Evolutionary conservation across 192 early-diverging fungal genomes (phyloP).

Genomic region (Coemansia sp.): DNA sequence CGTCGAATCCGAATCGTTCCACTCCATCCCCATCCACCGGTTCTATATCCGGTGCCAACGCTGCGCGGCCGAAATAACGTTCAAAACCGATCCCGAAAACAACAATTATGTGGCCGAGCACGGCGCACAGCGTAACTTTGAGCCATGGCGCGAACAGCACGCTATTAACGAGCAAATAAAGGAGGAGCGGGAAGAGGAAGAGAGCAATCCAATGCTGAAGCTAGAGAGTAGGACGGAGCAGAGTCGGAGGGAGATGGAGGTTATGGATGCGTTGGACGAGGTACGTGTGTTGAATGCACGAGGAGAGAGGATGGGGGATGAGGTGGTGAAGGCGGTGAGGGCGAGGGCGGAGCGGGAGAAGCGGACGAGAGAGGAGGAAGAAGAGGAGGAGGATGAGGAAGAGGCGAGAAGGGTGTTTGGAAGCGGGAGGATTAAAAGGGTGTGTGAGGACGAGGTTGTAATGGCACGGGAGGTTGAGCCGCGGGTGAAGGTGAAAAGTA

Average conservation of each 20-base stretch:
- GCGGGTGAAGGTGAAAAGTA: neutral
- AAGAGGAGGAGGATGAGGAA: constrained; percentile 30
- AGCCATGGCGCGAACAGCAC: constrained; percentile 82
- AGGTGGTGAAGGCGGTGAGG: neutral
- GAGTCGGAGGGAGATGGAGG: constrained; percentile 96
- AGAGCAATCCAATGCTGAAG: constrained; percentile 91
- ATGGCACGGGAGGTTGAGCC: constrained; percentile 19
- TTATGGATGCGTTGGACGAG: constrained; percentile 95
- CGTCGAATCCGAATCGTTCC: constrained; percentile 56
- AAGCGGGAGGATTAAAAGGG: constrained; percentile 33
- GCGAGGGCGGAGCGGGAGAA: neutral
- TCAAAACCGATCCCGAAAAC: constrained; percentile 96
- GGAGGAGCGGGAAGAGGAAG: constrained; percentile 67
- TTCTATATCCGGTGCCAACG: constrained; percentile 88
- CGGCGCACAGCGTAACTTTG: constrained; percentile 92
- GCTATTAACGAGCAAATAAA: constrained; percentile 61
- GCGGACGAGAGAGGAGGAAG: neutral
- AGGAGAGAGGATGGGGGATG: constrained; percentile 66
- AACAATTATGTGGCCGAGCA: constrained; percentile 92
- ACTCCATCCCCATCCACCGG: constrained; percentile 71
- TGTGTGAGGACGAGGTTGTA: constrained; percentile 29
- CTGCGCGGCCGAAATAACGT: constrained; percentile 97
- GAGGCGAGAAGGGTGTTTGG: constrained; percentile 29
- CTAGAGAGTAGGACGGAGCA: constrained; percentile 93
- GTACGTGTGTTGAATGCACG: constrained; percentile 84